Evolutionary conservation across 179 eudicot genomes (phyloP), one percentile per base, ranked within the genome.

Genomic region (Monotropa hypopitys): DNA sequence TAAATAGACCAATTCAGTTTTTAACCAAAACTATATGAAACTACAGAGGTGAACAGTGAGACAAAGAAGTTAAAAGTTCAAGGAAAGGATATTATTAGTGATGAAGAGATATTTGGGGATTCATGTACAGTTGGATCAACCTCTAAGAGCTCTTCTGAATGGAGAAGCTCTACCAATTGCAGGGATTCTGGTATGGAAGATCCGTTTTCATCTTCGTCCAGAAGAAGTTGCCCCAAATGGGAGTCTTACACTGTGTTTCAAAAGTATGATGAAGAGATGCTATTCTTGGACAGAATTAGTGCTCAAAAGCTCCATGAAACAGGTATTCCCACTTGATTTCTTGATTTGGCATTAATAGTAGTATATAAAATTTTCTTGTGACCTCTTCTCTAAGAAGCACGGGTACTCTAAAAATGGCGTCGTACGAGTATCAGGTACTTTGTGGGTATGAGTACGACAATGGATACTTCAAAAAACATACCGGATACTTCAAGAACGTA

Each of bases 141-240:
- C 13, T 94, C 98, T 2, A 92, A 92, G 81, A 88, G 88, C 84
- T 94, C 98, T 0, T 88, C 97, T 0, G 98, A 92, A 49, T 94
- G 98, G 98, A 87, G 98, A 69, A 92, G 98, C 87, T 94, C 98
- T 21, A 84, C 88, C 49, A 83, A 86, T 38, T 88, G 79, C 62
- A 81, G 91, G 66, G 96, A 90, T 81, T 88, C 93, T 0, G 85
- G 84, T 7, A 88, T 91, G 0, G 94, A 92, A 1, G 99, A 92
- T 79, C 97, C 94, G 4, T 92, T 90, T 73, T 92, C 97, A 5
- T 89, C 93, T 0, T 95, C 99, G 0, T 92, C 99, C 0, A 81
- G 98, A 70, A 86, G 98, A 61, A 95, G 97, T 74, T 92, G 97
- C 67, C 97, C 93, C 1, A 92, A 92, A 68, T 95, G 99, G 99